Evolutionary conservation across 2,329 filamentous ascomycete genomes (phyloP), one percentile per base, ranked within the genome.

Genomic region (Pleurostoma richardsiae): DNA sequence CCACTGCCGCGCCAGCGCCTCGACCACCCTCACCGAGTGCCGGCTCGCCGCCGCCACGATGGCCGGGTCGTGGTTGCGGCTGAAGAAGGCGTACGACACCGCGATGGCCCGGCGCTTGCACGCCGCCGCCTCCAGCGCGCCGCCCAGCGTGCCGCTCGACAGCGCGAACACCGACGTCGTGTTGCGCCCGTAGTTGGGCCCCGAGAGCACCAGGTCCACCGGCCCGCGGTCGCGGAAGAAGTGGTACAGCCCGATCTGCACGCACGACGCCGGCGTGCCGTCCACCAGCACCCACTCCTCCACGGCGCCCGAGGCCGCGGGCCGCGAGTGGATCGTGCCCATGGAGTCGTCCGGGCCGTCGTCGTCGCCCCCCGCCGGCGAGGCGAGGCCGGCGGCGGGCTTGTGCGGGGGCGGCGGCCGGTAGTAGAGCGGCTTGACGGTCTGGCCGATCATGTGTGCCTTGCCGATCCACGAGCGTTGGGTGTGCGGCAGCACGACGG

Each of bases 391-490:
- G 5, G 62, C 60, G 33, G 62, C 55, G 6, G 66, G 63, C 30
- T 61, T 57, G 41, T 61, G 62, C 6, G 58, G 49, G 4, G 57
- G 58, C 4, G 71, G 68, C 2, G 79, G 79, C 1, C 86, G 86
- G 72, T 90, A 96, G 72, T 95, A 96, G 29, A 81, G 77, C 6
- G 90, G 90, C 63, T 85, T 89, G 51, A 95, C 80, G 7, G 88
- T 87, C 64, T 92, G 86, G 47, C 91, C 91, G 58, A 97, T 90
- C 60, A 97, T 88, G 68, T 97, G 94, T 3, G 94, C 94, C 74
- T 99, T 99, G 58, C 91, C 91, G 59, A 99, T 97, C 94, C 94
- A 99, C 47, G 90, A 96, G 52, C 92, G 84, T 70, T 99, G 94
- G 5, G 85, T 85, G 65, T 96, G 82, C 2, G 94, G 94, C 10